Conservation (phyloP, 164 flowering plant species). For the Vitis rotundifolia region DNA sequence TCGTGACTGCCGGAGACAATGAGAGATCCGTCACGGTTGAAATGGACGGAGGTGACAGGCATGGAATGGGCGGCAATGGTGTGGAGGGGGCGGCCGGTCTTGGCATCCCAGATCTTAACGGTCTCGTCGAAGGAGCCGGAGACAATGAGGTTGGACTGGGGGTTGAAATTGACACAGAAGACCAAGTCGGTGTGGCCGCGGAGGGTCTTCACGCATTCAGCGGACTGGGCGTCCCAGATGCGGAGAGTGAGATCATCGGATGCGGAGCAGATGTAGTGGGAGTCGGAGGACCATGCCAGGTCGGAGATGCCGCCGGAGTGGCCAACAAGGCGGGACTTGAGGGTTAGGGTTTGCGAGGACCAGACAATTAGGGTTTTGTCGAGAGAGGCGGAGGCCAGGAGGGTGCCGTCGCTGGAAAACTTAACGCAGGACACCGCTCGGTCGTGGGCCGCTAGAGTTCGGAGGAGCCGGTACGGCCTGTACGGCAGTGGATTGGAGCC, state of each 20-base stretch:
- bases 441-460: conserved; percentile 58
- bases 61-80: conserved; percentile 60
- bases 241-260: conserved; percentile 89
- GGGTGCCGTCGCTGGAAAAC: conserved; percentile 83
- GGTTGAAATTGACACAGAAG: conserved; percentile 91
- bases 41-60: conserved; percentile 85
- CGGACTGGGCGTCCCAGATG: conserved; percentile 83
- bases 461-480: conserved; percentile 58
- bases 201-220: conserved; percentile 73
- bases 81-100: conserved; percentile 62
- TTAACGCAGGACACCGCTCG: conserved; percentile 87
- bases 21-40: conserved; percentile 80
- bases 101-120: conserved; percentile 86
- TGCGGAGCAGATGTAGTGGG: conserved; percentile 94
- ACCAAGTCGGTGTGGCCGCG: conserved; percentile 77
- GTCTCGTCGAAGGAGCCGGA: conserved; percentile 91
- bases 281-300: conserved; percentile 92
- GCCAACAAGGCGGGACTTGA: conserved; percentile 55
- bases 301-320: conserved; percentile 88
- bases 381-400: conserved; percentile 87
- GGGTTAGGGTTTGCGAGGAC: conserved; percentile 54
- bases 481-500: conserved; percentile 32
- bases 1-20: conserved; percentile 90
- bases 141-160: conserved; percentile 77
- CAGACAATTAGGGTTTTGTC: conserved; percentile 83